Conservation (phyloP, 2,329 filamentous ascomycete species). For the Microcyclospora tardicrescens region DNA sequence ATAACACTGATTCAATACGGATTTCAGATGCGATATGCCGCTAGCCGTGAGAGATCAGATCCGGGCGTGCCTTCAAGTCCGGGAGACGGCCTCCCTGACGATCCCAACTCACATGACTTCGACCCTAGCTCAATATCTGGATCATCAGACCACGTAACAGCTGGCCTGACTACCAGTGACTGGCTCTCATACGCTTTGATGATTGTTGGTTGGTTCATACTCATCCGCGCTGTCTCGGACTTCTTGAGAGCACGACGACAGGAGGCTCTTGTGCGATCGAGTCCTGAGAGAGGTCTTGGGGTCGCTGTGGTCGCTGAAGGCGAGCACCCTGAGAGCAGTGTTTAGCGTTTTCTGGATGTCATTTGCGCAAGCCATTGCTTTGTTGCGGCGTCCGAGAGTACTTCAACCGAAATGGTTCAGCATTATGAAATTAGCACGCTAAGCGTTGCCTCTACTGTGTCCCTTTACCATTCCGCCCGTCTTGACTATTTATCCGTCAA, state of each 20-base stretch:
- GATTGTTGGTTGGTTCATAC: constrained; percentile 96
- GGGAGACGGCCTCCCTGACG: constrained; percentile 48
- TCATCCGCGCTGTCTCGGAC: constrained; percentile 87
- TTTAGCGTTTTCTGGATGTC: constrained; percentile 16
- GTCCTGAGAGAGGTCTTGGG: constrained; percentile 73
- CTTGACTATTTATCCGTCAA: no score
- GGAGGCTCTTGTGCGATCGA: constrained; percentile 85
- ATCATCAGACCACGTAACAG: constrained; percentile 20
- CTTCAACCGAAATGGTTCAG: no score
- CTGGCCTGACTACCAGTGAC: constrained; percentile 58
- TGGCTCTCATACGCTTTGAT: constrained; percentile 89
- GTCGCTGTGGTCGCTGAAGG: constrained; percentile 78
- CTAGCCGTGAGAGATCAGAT: constrained; percentile 18
- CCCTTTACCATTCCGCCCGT: no score
- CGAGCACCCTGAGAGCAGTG: constrained; percentile 57
- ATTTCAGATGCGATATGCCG: constrained; percentile 70
- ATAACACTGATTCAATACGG: constrained; percentile 94
- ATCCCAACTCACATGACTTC: constrained; percentile 86
- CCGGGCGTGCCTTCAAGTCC: constrained; percentile 7
- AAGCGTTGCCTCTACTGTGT: no score
- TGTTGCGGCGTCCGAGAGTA: no score
- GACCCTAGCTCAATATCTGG: constrained; percentile 55
- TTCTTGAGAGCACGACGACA: constrained; percentile 79
- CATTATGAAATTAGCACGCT: no score
- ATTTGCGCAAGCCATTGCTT: no score